phyloP scores from a whole-genome alignment of 257 asterid species.

The Agastache rugosa region DNA sequence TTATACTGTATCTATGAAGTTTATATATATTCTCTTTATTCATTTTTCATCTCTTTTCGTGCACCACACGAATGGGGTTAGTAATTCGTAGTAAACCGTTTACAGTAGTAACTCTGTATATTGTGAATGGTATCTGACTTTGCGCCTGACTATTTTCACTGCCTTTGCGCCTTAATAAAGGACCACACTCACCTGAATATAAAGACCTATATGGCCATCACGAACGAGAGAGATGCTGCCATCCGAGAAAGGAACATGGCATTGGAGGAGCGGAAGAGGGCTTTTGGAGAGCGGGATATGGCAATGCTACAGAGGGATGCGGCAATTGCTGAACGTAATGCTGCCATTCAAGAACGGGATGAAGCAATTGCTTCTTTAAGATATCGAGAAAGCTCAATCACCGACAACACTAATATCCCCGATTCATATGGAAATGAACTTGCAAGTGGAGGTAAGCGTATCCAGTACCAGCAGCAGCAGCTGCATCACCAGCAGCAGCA shows the following conservation, averaged over 20 bases:
- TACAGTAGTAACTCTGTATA: neutral
- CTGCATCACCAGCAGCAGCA: constrained; percentile 13
- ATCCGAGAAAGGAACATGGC: constrained; percentile 94
- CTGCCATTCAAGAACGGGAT: constrained; percentile 78
- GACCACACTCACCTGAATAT: constrained; percentile 76
- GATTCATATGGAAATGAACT: constrained; percentile 56
- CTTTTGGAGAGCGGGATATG: constrained; percentile 90
- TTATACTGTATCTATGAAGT: neutral
- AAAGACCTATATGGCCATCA: constrained; percentile 90
- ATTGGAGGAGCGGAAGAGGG: constrained; percentile 90
- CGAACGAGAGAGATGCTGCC: constrained; percentile 95
- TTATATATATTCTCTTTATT: neutral
- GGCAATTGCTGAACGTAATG: constrained; percentile 81
- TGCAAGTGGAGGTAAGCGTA: constrained; percentile 52
- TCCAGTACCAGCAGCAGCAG: constrained; percentile 54
- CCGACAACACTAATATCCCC: constrained; percentile 48
- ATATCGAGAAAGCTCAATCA: constrained; percentile 59
- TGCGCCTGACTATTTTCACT: constrained; percentile 28
- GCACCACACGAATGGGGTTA: neutral
- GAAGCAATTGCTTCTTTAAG: constrained; percentile 73
- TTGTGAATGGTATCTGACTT: constrained; percentile 19
- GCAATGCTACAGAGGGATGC: constrained; percentile 94
- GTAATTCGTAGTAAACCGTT: neutral
- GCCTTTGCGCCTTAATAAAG: constrained; percentile 49
- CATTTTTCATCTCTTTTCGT: neutral